Base-by-base conservation (phyloP, 202 grass and related monocot species). In the Digitaria exilis region DNA sequence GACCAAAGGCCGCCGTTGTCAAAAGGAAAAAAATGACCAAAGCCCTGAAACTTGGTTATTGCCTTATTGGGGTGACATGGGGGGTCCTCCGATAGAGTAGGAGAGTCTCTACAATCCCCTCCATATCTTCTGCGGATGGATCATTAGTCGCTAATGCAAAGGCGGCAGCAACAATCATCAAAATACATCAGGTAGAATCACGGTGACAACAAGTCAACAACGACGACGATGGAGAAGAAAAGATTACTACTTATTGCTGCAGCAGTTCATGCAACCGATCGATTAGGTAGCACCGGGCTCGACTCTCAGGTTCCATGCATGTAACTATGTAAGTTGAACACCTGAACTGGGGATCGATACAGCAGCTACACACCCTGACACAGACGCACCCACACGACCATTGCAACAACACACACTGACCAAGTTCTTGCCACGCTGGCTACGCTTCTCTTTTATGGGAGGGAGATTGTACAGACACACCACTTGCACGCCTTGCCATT, bases 401-500 rank as follows among this genome's bases (percentile, higher is more conserved):
- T 24, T 39, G 37, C 71, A 43, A 25, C 60, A 84, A 4, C 57
- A 76, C 60, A 4, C 57, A 76, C 60, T 43, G 54, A 57, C 19
- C 25, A 63, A 65, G 51, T 39, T 4, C 39, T 70, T 76, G 65
- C 51, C 46, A 17, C 46, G 16, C 15, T 49, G 67, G 79, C 61
- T 32, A 4, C 0, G 43, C 72, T 41, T 71, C 32, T 54, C 54
- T 69, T 68, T 75, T 80, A 81, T 18, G 78, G 37, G 30, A 76
- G 78, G 37, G 30, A 76, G 30, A 86, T 60, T 18, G 81, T 30
- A 74, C 77, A 75, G 65, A 84, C 39, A 77, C 37, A 81, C 58
- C 78, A 54, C 65, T 44, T 65, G 66, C 78, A 89, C 39, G 51
- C 73, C 48, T 45, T n/a, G 77, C 52, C 67, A 74, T 59, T 89